A percentile compares a stretch with the other conserved stretches of the same genome.
phyloP scores from a whole-genome alignment of 805 yeast genomes.

The Maudiozyma pseudohumilis region DNA sequence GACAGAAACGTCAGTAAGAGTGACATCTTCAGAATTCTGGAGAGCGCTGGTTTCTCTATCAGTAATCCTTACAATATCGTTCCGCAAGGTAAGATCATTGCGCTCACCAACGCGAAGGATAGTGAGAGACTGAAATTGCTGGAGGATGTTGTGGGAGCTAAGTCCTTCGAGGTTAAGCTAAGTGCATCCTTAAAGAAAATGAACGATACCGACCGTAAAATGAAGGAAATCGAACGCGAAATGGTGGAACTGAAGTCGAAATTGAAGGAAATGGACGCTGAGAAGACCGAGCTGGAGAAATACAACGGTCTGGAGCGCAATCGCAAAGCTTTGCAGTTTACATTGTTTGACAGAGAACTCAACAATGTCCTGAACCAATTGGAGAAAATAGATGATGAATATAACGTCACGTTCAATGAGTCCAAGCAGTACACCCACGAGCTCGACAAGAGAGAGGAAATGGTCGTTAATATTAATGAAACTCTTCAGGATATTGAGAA shows the following conservation, averaged over 20 bases:
- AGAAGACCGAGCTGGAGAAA: constrained; percentile 61
- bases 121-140: constrained; percentile 65
- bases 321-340: constrained; percentile 64
- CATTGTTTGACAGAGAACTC: constrained; percentile 68
- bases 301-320: constrained; percentile 59
- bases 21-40: constrained; percentile 72
- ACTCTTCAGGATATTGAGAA: constrained; percentile 40
- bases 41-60: constrained; percentile 85
- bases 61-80: constrained; percentile 92
- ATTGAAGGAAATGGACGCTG: constrained; percentile 68
- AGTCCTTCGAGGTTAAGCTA: constrained; percentile 73
- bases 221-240: constrained; percentile 65
- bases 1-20: constrained; percentile 67
- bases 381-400: constrained; percentile 50
- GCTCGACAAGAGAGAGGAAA: constrained; percentile 50
- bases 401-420: constrained; percentile 40
- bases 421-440: constrained; percentile 46
- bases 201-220: constrained; percentile 58
- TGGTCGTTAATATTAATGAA: constrained; percentile 36
- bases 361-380: constrained; percentile 49
- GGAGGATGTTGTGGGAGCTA: constrained; percentile 93
- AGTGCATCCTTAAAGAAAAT: constrained; percentile 73
- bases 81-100: constrained; percentile 89
- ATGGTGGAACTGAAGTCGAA: constrained; percentile 60
- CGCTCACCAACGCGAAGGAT: constrained; percentile 83